Evolutionary conservation across 1,139 yeast species (phyloP).

Genomic region (Yamadazyma pseudoaaseri): DNA sequence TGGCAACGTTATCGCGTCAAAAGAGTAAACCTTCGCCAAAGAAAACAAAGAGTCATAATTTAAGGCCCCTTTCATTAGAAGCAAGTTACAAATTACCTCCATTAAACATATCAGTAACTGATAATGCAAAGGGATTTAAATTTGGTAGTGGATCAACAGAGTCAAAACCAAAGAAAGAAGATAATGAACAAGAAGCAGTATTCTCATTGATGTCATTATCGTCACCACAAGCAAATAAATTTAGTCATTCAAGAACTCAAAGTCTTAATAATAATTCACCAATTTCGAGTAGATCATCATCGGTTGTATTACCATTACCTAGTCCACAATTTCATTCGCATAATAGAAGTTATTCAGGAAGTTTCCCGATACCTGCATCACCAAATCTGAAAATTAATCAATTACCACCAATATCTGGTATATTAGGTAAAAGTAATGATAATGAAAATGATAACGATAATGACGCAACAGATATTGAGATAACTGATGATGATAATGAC

Average conservation of each 20-base stretch:
- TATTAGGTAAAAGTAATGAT: conserved; percentile 9
- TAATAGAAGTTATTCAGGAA: conserved; percentile 2
- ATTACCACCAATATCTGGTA: conserved; percentile 37
- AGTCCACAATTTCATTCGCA: conserved; percentile 11
- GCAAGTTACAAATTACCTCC: conserved; percentile 27
- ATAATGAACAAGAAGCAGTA: conserved; percentile 46
- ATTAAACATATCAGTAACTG: conserved; percentile 25
- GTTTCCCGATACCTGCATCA: conserved; percentile 6
- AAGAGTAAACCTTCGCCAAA: conserved; percentile 3
- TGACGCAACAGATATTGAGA: conserved; percentile 37
- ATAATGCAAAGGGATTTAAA: conserved; percentile 6
- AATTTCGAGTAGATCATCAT: conserved; percentile 18
- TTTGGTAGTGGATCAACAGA: conserved; percentile 1
- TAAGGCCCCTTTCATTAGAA: conserved; percentile 9
- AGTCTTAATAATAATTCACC: conserved; percentile 22
- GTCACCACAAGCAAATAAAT: conserved; percentile 39
- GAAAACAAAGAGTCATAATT: background rate
- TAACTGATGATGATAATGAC: conserved; percentile 20
- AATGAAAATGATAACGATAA: conserved; percentile 18
- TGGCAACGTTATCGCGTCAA: conserved; percentile 37
- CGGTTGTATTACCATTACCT: conserved; percentile 22
- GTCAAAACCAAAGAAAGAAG: conserved; percentile 5
- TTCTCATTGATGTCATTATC: conserved; percentile 45
- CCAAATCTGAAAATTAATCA: conserved; percentile 7
- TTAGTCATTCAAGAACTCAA: conserved; percentile 31